Conservation (phyloP, 768 basidiomycete species). For the Hypholoma sublateritium region DNA sequence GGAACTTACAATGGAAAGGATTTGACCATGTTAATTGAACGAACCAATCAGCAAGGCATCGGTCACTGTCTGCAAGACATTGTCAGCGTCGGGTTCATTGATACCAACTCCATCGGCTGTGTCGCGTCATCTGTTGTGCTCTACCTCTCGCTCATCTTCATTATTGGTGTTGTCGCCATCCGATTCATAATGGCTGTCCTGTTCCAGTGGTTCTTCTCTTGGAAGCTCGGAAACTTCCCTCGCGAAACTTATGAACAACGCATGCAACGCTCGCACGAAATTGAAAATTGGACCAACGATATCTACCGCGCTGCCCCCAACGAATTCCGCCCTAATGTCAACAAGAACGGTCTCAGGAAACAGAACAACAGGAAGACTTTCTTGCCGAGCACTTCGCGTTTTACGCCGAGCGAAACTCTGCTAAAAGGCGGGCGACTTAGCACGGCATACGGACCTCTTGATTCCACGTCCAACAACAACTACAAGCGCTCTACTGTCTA, state of each 20-base stretch:
- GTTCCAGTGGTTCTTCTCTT: slow-evolving; percentile 98
- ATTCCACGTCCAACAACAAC: slow-evolving; percentile 47
- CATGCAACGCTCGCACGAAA: slow-evolving; percentile 84
- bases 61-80: slow-evolving; percentile 87
- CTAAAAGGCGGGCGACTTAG: slow-evolving; percentile 56
- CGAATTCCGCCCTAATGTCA: slow-evolving; percentile 86
- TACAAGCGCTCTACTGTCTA: slow-evolving; percentile 64
- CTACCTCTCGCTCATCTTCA: slow-evolving; percentile 93
- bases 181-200: slow-evolving; percentile 96
- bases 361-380: slow-evolving; percentile 57
- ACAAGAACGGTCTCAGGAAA: slow-evolving; percentile 60
- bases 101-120: slow-evolving; percentile 92
- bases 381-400: slow-evolving; percentile 69
- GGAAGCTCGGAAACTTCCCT: slow-evolving; percentile 91
- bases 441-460: slow-evolving; percentile 68
- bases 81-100: slow-evolving; percentile 88
- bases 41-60: slow-evolving; percentile 63
- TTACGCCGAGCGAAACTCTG: slow-evolving; percentile 70
- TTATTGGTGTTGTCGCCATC: slow-evolving; percentile 93
- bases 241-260: slow-evolving; percentile 91
- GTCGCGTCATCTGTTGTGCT: slow-evolving; percentile 94
- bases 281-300: slow-evolving; percentile 95
- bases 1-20: slow-evolving; percentile 81
- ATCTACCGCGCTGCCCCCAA: slow-evolving; percentile 94
- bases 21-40: slow-evolving; percentile 81